Evolutionary conservation across 768 basidiomycete species (phyloP), one percentile per base, ranked within the genome.

Genomic region (Sporobolomyces phaffii): DNA sequence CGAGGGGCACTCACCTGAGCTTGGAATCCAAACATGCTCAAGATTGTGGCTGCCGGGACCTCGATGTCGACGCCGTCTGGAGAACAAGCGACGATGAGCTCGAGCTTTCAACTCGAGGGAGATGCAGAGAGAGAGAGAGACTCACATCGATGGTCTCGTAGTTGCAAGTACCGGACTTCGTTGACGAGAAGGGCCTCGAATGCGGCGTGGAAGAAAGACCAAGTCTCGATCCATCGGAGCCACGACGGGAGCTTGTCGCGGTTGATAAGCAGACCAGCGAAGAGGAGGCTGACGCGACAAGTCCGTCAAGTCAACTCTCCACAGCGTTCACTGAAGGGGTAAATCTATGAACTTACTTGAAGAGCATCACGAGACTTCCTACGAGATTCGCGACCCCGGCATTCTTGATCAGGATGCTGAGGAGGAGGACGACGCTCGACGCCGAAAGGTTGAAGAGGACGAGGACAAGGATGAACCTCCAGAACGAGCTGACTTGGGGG

Each of bases 101-200:
- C n/a, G 29, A 26, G 40, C 26, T 59, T 71, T 20, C 64, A 44
- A 28, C 36, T 11, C 15, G n/a, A 53, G 10, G 10, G 40, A 11
- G 20, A 22, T 26, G 1, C 7, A 24, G 20, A n/a, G 20, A 38
- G 9, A 20, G 13, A 53, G 22, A 65, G 31, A n/a, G 62, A 51
- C 65, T 34, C 26, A 57, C 64, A 67, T 72, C 85, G 62, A 71
- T 86, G 84, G 76, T 99, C 91, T 77, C 90, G 91, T 40, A 99
- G 80, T 75, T 92, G 90, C 33, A 98, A 80, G 78, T 96, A 97
- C 54, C 93, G 82, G 63, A 99, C 81, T 77, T 99, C 96, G 76
- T 98, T 99, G 63, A 99, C 96, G n/a, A 93, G 86, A 43, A 99
- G 83, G 1, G 90, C 93, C 79, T 99, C 96, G 72, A 92, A 98